A percentile compares a stretch with the other conserved stretches of the same genome.
Evolutionary conservation across 768 basidiomycete species (phyloP).

Genomic region (Chlorophyllum brunneum): DNA sequence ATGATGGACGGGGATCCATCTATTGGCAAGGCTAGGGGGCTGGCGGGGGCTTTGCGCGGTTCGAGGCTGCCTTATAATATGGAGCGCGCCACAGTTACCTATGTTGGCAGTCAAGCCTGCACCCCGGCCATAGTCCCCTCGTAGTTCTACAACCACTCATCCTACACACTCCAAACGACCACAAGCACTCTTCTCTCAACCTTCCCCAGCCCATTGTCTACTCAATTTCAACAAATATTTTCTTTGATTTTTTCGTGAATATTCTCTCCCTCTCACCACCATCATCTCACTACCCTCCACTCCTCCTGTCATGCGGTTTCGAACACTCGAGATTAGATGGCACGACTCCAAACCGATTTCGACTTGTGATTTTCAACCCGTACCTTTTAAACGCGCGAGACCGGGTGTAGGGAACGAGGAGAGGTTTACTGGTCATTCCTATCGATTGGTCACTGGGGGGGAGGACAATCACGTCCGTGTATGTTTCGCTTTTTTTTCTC

Average conservation of each 20-base stretch:
- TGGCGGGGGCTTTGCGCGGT: neutral
- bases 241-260: neutral
- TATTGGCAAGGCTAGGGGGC: neutral
- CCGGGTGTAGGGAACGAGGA: slow-evolving; percentile 48
- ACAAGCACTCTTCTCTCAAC: neutral
- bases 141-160: neutral
- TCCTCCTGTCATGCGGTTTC: slow-evolving; percentile 61
- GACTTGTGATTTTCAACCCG: slow-evolving; percentile 92
- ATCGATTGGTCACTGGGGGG: slow-evolving; percentile 90
- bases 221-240: neutral
- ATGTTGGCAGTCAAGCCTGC: neutral
- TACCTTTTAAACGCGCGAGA: slow-evolving; percentile 78
- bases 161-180: neutral
- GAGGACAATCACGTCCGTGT: slow-evolving; percentile 97
- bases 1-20: neutral
- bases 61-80: neutral
- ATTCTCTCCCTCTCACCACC: slow-evolving; percentile 3
- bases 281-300: neutral
- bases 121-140: neutral
- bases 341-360: slow-evolving; percentile 95
- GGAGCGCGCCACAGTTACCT: slow-evolving; percentile 4
- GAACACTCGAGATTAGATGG: slow-evolving; percentile 93
- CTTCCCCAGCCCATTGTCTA: neutral
- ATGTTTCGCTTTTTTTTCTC: slow-evolving; percentile 31
- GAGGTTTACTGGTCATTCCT: slow-evolving; percentile 66